Evolutionary conservation across 2,329 filamentous ascomycete genomes (phyloP), one percentile per base, ranked within the genome.

Genomic region (Colletotrichum aenigma): DNA sequence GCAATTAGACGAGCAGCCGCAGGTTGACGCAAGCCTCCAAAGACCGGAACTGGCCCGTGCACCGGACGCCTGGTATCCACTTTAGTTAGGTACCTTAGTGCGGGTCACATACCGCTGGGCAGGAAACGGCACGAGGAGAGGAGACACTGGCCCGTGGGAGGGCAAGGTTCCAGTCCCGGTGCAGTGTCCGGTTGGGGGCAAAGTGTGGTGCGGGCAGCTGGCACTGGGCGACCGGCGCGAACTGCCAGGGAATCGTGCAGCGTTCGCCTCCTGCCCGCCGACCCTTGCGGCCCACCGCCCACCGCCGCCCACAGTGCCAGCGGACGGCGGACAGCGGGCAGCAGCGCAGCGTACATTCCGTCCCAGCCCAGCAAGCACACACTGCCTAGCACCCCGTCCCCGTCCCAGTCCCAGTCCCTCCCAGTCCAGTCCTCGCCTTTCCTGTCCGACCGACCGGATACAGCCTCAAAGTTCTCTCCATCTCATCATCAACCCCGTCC

Each of bases 401-500:
- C 71, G 72, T 36, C 69, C 68, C 43, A 48, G 34, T 60, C 34
- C 24, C 69, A 66, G 68, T 64, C 28, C 43, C n/a, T 38, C 69
- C 69, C 72, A 43, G 66, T 62, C 70, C 71, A 74, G 66, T 72
- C 48, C 73, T 76, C 60, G 70, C 74, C 65, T 76, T 68, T 66
- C 66, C 74, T 74, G 74, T 76, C 74, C 74, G 65, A 74, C 73
- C 70, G 71, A 67, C 74, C 74, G 74, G 66, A 67, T 66, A 75
- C 74, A 76, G 74, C 74, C 70, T 76, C 74, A 76, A 76, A 76
- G 74, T 76, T 75, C 74, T 69, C 43, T 69, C 65, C 74, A 76
- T 74, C 73, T 75, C 70, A 74, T 74, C 74, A 65, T 74, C 70
- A 69, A 67, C 58, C 70, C 66, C 48, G 60, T 38, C 58, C 65